Percentiles rank a stretch among this genome's conserved stretches.
Conservation (phyloP, 768 basidiomycete species). For the Agrocybe pediades region DNA sequence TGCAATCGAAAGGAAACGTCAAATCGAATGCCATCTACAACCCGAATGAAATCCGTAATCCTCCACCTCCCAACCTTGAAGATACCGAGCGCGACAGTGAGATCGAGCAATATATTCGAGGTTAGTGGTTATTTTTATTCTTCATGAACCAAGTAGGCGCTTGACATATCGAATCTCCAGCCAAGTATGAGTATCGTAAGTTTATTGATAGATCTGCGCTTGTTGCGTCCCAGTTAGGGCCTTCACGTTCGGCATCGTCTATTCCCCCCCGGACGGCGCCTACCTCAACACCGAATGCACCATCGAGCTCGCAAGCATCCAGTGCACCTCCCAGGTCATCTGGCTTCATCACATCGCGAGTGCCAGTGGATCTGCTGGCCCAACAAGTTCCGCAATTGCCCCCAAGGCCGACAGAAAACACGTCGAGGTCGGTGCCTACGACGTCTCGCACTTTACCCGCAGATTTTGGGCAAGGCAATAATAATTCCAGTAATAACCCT, state of each 20-base stretch:
- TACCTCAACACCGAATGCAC: slow-evolving; percentile 1
- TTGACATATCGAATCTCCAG: slow-evolving; percentile 27
- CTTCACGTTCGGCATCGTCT: slow-evolving; percentile 40
- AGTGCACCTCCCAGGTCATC: background rate
- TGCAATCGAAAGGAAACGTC: slow-evolving; percentile 80
- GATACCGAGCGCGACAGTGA: slow-evolving; percentile 86
- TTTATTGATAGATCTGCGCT: slow-evolving; percentile 56
- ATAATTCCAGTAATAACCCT: slow-evolving; percentile 15
- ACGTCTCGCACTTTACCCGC: background rate
- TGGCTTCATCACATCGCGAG: background rate
- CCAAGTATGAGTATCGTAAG: slow-evolving; percentile 78
- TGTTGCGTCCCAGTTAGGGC: slow-evolving; percentile 47
- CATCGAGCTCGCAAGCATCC: slow-evolving; percentile 2
- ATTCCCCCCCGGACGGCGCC: slow-evolving; percentile 19
- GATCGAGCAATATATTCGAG: slow-evolving; percentile 87
- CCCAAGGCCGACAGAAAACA: background rate
- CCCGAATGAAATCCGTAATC: slow-evolving; percentile 79
- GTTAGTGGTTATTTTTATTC: slow-evolving; percentile 40
- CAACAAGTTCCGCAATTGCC: slow-evolving; percentile 5
- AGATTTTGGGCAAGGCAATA: background rate
- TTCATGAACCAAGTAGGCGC: background rate
- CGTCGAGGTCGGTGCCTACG: background rate
- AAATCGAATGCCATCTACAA: slow-evolving; percentile 82
- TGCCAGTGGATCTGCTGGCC: slow-evolving; percentile 3
- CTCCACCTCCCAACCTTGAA: slow-evolving; percentile 79